A percentile compares a stretch with the other conserved stretches of the same genome.
These are phyloP conservation scores for Hymenoscyphus occultus DNA, from an alignment of 2,329 filamentous ascomycete genomes.

Conservation along the genomic window DNA sequence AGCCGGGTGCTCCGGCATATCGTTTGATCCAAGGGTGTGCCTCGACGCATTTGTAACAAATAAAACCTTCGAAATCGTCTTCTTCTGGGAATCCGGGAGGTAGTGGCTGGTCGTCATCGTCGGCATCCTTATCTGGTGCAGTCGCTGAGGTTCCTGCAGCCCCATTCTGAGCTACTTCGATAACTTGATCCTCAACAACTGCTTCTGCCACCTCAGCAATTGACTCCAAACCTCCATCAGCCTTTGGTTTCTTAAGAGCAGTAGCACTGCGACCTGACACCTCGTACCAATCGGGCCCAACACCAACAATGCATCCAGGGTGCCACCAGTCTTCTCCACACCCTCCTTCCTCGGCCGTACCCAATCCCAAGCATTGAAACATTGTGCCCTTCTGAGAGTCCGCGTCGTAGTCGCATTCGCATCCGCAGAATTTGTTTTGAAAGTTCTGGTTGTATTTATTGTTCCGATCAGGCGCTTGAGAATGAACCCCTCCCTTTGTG, in stretches of 20 bases:
- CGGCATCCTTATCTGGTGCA: constrained; percentile 42
- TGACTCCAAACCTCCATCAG: constrained; percentile 41
- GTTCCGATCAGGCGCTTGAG: constrained; percentile 65
- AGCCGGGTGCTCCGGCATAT: constrained; percentile 78
- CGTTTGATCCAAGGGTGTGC: constrained; percentile 87
- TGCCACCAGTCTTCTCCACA: constrained; percentile 99
- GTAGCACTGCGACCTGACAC: constrained; percentile 41
- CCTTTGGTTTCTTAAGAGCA: constrained; percentile 34
- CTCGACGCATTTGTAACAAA: constrained; percentile 92
- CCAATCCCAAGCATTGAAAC: constrained; percentile 93
- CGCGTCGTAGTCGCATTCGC: constrained; percentile 82
- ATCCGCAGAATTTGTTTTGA: constrained; percentile 86
- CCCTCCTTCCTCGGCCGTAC: constrained; percentile 74
- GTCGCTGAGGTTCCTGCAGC: constrained; percentile 17
- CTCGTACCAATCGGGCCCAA: constrained; percentile 71
- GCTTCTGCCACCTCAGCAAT: constrained; percentile 50
- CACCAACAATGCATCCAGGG: constrained; percentile 82
- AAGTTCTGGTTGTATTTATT: constrained; percentile 98
- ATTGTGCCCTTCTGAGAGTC: constrained; percentile 92
- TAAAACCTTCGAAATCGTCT: constrained; percentile 82
- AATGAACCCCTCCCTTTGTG: constrained; percentile 71
- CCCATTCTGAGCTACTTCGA: constrained; percentile 21
- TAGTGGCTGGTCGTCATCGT: constrained; percentile 62
- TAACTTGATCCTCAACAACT: constrained; percentile 25
- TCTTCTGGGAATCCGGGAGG: constrained; percentile 86